Conservation (phyloP, 257 asterid genomes). For the Ilex aquifolium region DNA sequence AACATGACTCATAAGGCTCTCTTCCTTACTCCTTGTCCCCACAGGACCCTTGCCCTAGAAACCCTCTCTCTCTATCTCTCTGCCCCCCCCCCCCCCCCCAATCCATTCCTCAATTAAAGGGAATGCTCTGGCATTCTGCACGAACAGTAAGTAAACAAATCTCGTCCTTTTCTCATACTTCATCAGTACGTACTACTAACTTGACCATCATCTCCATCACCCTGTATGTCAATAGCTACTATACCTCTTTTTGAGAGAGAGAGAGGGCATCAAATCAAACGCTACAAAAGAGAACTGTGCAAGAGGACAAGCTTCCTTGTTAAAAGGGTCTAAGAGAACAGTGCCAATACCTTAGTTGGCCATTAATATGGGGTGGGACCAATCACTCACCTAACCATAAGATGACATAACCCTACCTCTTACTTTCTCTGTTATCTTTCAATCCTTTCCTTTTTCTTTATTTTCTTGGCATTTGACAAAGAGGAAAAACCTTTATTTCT, state of each 20-base stretch:
- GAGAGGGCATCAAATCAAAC: slow-evolving; percentile 13
- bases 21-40: too few species aligned
- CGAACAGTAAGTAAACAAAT: slow-evolving; percentile 23
- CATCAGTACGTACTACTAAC: slow-evolving; percentile 6
- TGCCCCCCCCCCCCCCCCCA: too few species aligned
- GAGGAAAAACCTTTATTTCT: background rate
- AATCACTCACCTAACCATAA: slow-evolving; percentile 30
- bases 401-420: slow-evolving; percentile 29
- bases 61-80: too few species aligned
- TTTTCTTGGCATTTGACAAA: slow-evolving; percentile 27
- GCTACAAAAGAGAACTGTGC: slow-evolving; percentile 3
- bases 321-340: slow-evolving; percentile 29
- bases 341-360: slow-evolving; percentile 39
- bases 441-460: slow-evolving; percentile 7
- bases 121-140: slow-evolving; percentile 2
- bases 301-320: slow-evolving; percentile 18
- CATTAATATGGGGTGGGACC: slow-evolving; percentile 35
- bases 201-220: background rate
- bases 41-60: slow-evolving; percentile 3
- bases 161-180: slow-evolving; percentile 13
- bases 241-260: background rate
- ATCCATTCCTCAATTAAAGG: slow-evolving; percentile 20
- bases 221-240: background rate
- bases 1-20: too few species aligned
- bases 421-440: slow-evolving; percentile 7